Base-by-base conservation (phyloP, 116 monocot genomes). In the Papilionanthe hybrid region DNA sequence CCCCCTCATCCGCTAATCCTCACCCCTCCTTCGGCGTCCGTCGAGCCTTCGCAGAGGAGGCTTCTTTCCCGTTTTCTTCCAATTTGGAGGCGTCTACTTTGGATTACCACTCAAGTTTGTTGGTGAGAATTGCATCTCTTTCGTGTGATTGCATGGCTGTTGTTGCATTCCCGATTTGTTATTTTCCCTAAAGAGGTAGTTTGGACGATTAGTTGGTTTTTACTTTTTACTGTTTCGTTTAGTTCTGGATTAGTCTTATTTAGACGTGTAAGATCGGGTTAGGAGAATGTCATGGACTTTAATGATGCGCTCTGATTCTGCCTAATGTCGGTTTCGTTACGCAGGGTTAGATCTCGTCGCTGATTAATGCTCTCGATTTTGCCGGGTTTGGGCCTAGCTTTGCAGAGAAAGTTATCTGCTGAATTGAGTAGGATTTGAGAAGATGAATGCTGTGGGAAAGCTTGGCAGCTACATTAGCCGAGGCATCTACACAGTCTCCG, bases 361-460 rank as follows among this genome's bases (percentile, higher is more conserved):
- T 28, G 5, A 15, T 76, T 9, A 22, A 9, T 53, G 75, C 22
- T 75, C 45, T 75, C 13, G 63, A 41, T 25, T 5, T 60, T 65
- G 0, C 10, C 17, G 0, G 12, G 58, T 42, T 60, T 5, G 43
- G 42, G 37, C 10, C 17, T 66, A 28, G 48, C 47, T 68, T 75
- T 44, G 57, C 41, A 66, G 43, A 44, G 8, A 57, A 9, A 25
- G 23, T 28, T 28, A 19, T 42, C 53, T 80, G 80, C 80, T 37
- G 80, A 72, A 65, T 65, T 28, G 49, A 10, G 5, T 75, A 8
- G 41, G 75, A 28, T 55, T 82, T 77, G 53, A 58, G 76, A 83
- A 75, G 90, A 94, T 94, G 94, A 86, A 90, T 74, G 93, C 95
- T 0, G 83, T 93, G 79, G 93, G 79, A 82, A 86, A 84, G 83